Evolutionary conservation across 2,329 filamentous ascomycete species (phyloP).

Genomic region (Paecilomyces niveus): DNA sequence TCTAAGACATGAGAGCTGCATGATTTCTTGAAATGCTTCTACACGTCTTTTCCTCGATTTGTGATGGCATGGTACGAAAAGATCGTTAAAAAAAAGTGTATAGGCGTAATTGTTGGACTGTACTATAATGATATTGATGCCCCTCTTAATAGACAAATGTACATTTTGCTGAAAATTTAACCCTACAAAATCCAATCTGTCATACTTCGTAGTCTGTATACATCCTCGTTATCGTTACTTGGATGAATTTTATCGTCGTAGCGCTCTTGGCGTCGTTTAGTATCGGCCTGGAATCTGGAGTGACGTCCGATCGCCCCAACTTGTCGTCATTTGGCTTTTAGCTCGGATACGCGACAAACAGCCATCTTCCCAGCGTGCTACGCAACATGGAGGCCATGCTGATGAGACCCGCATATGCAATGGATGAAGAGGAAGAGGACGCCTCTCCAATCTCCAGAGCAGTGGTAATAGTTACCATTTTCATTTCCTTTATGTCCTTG

Average conservation of each 20-base stretch:
- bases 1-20: conserved; percentile 12
- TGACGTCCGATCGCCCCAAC: background rate
- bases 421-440: conserved; percentile 16
- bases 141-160: background rate
- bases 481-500: background rate
- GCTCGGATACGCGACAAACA: background rate
- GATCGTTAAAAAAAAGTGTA: conserved; percentile 27
- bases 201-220: background rate
- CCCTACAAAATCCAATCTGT: background rate
- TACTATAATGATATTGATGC: conserved; percentile 3
- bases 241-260: background rate
- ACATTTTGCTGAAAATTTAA: background rate
- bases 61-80: conserved; percentile 29
- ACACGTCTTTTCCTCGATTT: conserved; percentile 10
- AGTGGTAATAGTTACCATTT: conserved; percentile 8
- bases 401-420: conserved; percentile 7
- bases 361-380: background rate
- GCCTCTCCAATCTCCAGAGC: conserved; percentile 7
- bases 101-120: conserved; percentile 3
- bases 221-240: background rate
- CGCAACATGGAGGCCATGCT: background rate
- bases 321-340: background rate
- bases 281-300: background rate
- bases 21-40: conserved; percentile 12
- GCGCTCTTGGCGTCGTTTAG: background rate